Conservation (phyloP, 1,284 basidiomycete species). For the Cutaneotrichosporon daszewskae region DNA sequence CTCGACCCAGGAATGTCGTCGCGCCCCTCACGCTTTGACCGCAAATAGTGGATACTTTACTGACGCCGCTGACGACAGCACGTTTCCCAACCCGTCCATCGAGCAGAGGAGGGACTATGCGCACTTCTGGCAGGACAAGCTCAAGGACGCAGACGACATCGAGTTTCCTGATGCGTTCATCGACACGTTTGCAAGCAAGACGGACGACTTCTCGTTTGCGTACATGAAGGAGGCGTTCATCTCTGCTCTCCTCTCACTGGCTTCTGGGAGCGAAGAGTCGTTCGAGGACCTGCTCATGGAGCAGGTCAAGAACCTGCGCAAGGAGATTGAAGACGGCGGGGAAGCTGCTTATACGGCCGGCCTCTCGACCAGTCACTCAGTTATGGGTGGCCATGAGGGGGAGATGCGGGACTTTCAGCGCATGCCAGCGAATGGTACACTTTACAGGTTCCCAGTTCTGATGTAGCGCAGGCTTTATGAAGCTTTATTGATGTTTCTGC, state of each 20-base stretch:
- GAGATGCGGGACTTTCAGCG: too few relatives aligned
- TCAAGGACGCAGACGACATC: slow-evolving; percentile 57
- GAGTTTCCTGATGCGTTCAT: slow-evolving; percentile 61
- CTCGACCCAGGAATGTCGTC: slow-evolving; percentile 68
- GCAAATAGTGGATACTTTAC: slow-evolving; percentile 63
- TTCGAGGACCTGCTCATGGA: slow-evolving; percentile 55
- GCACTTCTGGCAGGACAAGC: slow-evolving; percentile 70
- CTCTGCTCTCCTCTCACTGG: slow-evolving; percentile 29
- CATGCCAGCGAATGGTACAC: too few relatives aligned
- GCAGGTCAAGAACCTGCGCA: slow-evolving; percentile 56
- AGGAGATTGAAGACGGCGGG: slow-evolving; percentile 18
- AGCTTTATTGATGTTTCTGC: too few relatives aligned
- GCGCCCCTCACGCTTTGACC: slow-evolving; percentile 73
- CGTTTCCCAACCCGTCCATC: slow-evolving; percentile 56
- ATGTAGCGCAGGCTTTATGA: too few relatives aligned
- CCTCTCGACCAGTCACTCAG: too few relatives aligned
- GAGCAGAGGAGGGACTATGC: slow-evolving; percentile 62
- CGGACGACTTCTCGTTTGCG: slow-evolving; percentile 67
- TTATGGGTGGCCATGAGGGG: too few relatives aligned
- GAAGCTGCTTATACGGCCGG: too few relatives aligned
- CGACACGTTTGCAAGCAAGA: slow-evolving; percentile 56
- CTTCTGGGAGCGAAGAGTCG: slow-evolving; percentile 20
- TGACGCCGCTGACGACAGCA: slow-evolving; percentile 22
- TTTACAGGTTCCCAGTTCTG: too few relatives aligned
- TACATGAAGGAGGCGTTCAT: slow-evolving; percentile 73